phyloP scores from a whole-genome alignment of 805 yeast species.

The Starmerella potacharoeniae region DNA sequence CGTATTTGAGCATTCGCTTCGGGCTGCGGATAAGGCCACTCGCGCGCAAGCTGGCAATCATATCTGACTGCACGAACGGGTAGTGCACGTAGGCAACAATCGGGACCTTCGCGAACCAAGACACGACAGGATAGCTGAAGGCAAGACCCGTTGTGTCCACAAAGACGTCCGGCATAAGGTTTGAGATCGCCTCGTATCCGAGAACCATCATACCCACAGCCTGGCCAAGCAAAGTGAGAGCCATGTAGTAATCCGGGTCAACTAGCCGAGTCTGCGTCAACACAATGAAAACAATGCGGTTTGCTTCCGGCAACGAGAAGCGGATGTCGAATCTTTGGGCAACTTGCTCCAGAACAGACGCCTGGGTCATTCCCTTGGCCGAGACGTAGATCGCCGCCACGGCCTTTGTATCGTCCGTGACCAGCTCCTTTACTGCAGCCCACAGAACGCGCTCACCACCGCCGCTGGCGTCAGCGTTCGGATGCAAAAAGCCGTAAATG shows the following conservation, averaged over 20 bases:
- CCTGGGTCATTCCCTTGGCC: slow-evolving; percentile 34
- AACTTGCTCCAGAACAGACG: slow-evolving; percentile 35
- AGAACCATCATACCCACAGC: slow-evolving; percentile 66
- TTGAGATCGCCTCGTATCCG: slow-evolving; percentile 56
- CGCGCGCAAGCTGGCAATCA: slow-evolving; percentile 34
- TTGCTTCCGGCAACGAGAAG: slow-evolving; percentile 36
- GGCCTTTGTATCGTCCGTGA: slow-evolving; percentile 36
- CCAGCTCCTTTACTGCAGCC: slow-evolving; percentile 76
- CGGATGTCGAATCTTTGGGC: slow-evolving; percentile 41
- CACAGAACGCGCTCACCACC: slow-evolving; percentile 97
- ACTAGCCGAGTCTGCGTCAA: slow-evolving; percentile 48
- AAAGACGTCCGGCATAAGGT: slow-evolving; percentile 74
- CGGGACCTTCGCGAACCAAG: slow-evolving; percentile 52
- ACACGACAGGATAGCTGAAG: slow-evolving; percentile 61
- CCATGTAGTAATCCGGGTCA: slow-evolving; percentile 62
- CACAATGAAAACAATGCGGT: slow-evolving; percentile 51
- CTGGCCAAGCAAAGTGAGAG: slow-evolving; percentile 76
- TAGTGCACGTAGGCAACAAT: slow-evolving; percentile 85
- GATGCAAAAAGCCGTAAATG: slow-evolving; percentile 84
- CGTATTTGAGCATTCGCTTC: slow-evolving; percentile 31
- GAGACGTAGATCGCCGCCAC: slow-evolving; percentile 66
- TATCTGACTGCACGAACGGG: slow-evolving; percentile 81
- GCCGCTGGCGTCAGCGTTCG: slow-evolving; percentile 91
- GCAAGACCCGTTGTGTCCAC: slow-evolving; percentile 94
- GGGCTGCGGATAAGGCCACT: slow-evolving; percentile 20